phyloP scores from a whole-genome alignment of 192 early-diverging fungal genomes.

The Coemansia sp. region DNA sequence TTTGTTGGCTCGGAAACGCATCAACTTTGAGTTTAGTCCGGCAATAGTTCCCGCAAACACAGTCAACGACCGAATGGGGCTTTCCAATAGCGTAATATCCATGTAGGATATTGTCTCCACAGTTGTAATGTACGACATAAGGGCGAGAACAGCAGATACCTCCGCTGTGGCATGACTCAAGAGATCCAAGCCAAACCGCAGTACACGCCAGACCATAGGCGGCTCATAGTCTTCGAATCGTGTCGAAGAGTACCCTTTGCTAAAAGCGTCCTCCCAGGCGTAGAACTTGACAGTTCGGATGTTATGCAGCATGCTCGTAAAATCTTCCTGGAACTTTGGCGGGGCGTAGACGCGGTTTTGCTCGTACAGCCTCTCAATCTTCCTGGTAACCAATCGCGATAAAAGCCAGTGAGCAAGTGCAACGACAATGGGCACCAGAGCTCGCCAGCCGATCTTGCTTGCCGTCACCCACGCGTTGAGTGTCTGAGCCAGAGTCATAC shows the following conservation, averaged over 20 bases:
- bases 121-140: constrained; percentile 58
- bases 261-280: constrained; percentile 57
- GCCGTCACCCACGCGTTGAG: constrained; percentile 31
- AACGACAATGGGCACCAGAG: constrained; percentile 25
- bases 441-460: constrained; percentile 33
- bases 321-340: constrained; percentile 9
- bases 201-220: constrained; percentile 27
- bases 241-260: no score
- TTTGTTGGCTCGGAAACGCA: not conserved
- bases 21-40: not conserved
- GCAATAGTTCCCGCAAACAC: constrained; percentile 9
- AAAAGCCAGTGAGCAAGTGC: constrained; percentile 5
- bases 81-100: constrained; percentile 19
- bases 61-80: constrained; percentile 27
- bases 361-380: constrained; percentile 5
- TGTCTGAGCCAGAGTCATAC: constrained; percentile 9
- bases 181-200: constrained; percentile 17
- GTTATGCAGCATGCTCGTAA: constrained; percentile 34
- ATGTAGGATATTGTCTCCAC: constrained; percentile 19
- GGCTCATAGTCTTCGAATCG: not conserved
- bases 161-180: constrained; percentile 47
- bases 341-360: not conserved
- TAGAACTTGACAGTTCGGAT: constrained; percentile 71
- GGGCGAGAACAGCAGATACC: constrained; percentile 58
- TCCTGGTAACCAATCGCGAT: constrained; percentile 1